phyloP scores from a whole-genome alignment of 805 yeast species.

The Candida nanaspora region DNA sequence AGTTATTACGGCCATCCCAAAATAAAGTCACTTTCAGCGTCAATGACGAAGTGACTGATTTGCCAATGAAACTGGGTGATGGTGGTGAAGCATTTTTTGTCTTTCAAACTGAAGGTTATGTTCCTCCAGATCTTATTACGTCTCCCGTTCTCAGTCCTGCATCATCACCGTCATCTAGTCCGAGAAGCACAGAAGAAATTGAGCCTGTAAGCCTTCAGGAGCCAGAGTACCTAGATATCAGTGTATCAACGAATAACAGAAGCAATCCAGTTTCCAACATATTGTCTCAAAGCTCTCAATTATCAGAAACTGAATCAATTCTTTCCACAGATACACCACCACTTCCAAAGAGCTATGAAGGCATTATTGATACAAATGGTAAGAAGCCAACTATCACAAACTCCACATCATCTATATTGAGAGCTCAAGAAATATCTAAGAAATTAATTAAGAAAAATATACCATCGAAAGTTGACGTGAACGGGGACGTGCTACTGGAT shows the following conservation, averaged over 20 bases:
- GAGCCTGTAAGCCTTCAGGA: slow-evolving; percentile 29
- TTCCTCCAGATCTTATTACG: slow-evolving; percentile 74
- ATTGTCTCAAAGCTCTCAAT: too few species aligned
- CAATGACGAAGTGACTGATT: slow-evolving; percentile 70
- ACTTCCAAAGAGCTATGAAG: slow-evolving; percentile 5
- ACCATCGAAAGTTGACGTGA: slow-evolving; percentile 79
- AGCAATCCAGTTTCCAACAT: not conserved
- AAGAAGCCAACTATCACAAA: slow-evolving; percentile 7
- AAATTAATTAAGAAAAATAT: slow-evolving; percentile 66
- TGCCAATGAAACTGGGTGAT: slow-evolving; percentile 95
- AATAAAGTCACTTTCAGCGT: slow-evolving; percentile 87
- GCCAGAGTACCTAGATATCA: slow-evolving; percentile 45
- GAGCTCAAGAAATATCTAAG: slow-evolving; percentile 56
- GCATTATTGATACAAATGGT: not conserved
- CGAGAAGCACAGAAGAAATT: slow-evolving; percentile 12
- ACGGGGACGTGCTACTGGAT: slow-evolving; percentile 86
- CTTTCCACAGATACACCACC: slow-evolving; percentile 3
- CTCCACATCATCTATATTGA: slow-evolving; percentile 31
- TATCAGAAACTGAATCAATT: slow-evolving; percentile 1
- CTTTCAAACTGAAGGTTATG: slow-evolving; percentile 70
- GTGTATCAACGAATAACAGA: slow-evolving; percentile 8
- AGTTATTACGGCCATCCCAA: slow-evolving; percentile 86
- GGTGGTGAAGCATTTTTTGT: slow-evolving; percentile 98
- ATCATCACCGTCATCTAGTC: slow-evolving; percentile 46
- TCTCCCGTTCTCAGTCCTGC: slow-evolving; percentile 75